Conservation (phyloP, 208 protist species). For the Entamoeba nuttalli region DNA sequence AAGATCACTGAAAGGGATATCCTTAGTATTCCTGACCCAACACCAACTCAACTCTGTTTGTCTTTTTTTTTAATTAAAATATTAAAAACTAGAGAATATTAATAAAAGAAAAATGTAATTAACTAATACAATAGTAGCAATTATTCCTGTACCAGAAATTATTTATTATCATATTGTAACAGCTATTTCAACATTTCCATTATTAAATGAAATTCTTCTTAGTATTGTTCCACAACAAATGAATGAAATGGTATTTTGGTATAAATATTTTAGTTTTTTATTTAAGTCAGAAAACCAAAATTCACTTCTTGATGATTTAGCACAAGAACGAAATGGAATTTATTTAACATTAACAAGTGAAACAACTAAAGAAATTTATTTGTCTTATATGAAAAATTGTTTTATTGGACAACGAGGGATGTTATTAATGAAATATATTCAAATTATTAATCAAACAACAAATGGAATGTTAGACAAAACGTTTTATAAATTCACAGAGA, state of each 20-base stretch:
- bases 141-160: neutral
- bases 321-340: neutral
- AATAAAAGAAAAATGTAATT: neutral
- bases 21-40: neutral
- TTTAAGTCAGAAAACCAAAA: neutral
- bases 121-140: neutral
- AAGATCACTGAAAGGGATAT: neutral
- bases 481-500: neutral
- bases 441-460: neutral
- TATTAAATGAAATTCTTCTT: neutral
- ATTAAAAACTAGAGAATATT: neutral
- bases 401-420: neutral
- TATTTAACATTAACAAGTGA: neutral
- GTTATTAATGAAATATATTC: neutral
- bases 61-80: neutral
- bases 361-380: neutral
- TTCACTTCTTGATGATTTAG: neutral
- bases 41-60: neutral
- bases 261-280: neutral
- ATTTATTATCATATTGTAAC: neutral
- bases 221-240: neutral
- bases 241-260: neutral
- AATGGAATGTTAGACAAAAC: neutral
- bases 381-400: neutral
- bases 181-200: neutral